These are phyloP conservation scores for Rhizopus sp. DNA, from an alignment of 371 early-diverging fungal genomes.

Conservation along the genomic window DNA sequence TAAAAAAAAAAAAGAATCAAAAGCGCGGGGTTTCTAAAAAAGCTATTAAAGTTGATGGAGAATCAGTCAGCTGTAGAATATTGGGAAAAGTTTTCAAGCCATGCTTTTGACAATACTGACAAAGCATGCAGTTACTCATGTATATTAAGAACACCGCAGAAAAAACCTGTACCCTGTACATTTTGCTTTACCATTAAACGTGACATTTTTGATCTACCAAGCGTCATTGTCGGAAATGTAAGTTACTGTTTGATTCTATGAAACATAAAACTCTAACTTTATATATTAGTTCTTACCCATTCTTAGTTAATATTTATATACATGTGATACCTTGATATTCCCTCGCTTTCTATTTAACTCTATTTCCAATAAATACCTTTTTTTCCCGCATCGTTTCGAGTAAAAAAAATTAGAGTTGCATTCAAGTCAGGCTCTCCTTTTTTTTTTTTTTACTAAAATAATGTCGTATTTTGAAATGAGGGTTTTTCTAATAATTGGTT, in stretches of 20 bases:
- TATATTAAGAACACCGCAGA: conserved; percentile 69
- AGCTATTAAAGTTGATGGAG: conserved; percentile 79
- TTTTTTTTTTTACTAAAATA: no score
- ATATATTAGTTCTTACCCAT: conserved; percentile 45
- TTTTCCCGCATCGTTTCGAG: no score
- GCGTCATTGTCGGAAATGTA: conserved; percentile 82
- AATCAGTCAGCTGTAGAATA: conserved; percentile 88
- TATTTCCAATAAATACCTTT: background rate
- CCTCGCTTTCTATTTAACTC: background rate
- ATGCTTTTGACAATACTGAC: conserved; percentile 89
- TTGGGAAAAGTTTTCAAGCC: conserved; percentile 89
- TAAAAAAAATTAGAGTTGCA: no score
- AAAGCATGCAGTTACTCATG: conserved; percentile 76
- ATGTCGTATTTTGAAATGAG: no score
- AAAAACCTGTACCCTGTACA: conserved; percentile 78
- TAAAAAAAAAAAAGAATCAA: conserved; percentile 11
- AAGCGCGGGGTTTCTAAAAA: no score
- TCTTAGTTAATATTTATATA: conserved; percentile 29
- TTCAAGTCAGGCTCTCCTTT: no score
- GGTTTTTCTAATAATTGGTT: no score
- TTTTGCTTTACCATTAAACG: conserved; percentile 93
- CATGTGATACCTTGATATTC: background rate
- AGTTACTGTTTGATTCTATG: conserved; percentile 13
- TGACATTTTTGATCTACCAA: conserved; percentile 91
- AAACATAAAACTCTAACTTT: background rate